Evolutionary conservation across 768 basidiomycete species (phyloP), one percentile per base, ranked within the genome.

Genomic region (Boletus reticuloceps): DNA sequence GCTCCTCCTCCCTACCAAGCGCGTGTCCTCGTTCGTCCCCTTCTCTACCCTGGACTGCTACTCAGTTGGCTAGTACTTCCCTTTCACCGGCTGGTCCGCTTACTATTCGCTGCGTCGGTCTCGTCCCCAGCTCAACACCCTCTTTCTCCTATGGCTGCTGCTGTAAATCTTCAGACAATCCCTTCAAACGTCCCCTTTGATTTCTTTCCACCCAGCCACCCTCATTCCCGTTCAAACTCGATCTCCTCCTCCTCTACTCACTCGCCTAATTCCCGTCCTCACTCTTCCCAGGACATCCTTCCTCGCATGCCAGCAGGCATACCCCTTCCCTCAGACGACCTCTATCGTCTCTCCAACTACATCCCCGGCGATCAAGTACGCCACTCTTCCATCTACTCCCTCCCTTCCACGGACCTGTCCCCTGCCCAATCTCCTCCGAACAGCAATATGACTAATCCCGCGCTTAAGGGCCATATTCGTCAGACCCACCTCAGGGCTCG

Each of bases 401-500:
- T 79, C 61, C 54, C 72, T 20, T 67, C 74, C 48, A 56, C 69
- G 32, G 77, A 75, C 66, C 61, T 79, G 60, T 73, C 79, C 53
- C 75, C 79, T 59, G 74, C 70, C 56, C 81, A 87, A 76, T 87
- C 86, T 8, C 85, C 87, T 52, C 87, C 87, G n/a, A 88, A 85
- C 70, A 81, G 83, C 72, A 86, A 84, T 73, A 76, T 89, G 75
- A 75, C 79, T 53, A 90, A 88, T 74, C 83, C 88, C 55, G 82
- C 86, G 51, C 79, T 89, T 62, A 91, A 91, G 77, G 83, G 82
- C 64, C 87, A 88, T 64, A 79, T 86, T 60, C 86, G 88, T 61
- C 83, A 84, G 29, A 79, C 81, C 56, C 89, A 91, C 73, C 85
- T 86, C 70, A 83, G 91, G 60, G 89, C 89, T 60, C 85, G 91